These are phyloP conservation scores for Phanerodontia chrysosporium DNA, from an alignment of 768 basidiomycete species.

Conservation along the genomic window DNA sequence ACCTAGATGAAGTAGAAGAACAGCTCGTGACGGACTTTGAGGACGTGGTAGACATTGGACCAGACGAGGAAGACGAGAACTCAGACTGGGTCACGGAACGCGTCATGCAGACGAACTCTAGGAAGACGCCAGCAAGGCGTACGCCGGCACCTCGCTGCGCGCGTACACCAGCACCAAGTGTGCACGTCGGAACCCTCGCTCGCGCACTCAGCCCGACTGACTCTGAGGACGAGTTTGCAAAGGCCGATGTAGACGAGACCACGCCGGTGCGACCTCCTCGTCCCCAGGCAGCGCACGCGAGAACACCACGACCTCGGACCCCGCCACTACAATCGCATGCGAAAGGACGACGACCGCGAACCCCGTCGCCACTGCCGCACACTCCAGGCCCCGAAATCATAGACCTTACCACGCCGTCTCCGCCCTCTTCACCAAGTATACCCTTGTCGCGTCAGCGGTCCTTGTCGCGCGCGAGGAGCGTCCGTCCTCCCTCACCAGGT, in stretches of 20 bases:
- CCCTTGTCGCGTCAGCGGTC: neutral
- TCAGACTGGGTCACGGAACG: constrained; percentile 1
- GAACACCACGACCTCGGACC: neutral
- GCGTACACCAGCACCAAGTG: neutral
- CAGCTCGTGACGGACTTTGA: constrained; percentile 1
- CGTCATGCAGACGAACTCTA: neutral
- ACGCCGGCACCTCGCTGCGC: constrained; percentile 4
- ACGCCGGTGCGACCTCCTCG: constrained; percentile 5
- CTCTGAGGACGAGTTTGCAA: constrained; percentile 17
- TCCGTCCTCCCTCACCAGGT: neutral
- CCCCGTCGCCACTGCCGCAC: constrained; percentile 1
- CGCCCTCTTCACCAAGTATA: neutral
- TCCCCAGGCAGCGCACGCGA: neutral
- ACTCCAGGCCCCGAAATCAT: no score
- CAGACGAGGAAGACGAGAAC: constrained; percentile 10
- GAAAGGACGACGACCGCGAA: neutral
- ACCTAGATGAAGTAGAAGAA: constrained; percentile 24
- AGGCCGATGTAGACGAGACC: constrained; percentile 18
- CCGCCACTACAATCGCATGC: neutral
- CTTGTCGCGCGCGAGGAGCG: neutral
- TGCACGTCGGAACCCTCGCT: neutral
- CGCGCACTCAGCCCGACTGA: neutral
- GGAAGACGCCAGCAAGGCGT: neutral
- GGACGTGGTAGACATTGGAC: constrained; percentile 18
- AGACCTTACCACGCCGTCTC: no score